These are phyloP conservation scores for Amphirosellinia nigrospora DNA, from an alignment of 495 filamentous ascomycete genomes.

Conservation along the genomic window DNA sequence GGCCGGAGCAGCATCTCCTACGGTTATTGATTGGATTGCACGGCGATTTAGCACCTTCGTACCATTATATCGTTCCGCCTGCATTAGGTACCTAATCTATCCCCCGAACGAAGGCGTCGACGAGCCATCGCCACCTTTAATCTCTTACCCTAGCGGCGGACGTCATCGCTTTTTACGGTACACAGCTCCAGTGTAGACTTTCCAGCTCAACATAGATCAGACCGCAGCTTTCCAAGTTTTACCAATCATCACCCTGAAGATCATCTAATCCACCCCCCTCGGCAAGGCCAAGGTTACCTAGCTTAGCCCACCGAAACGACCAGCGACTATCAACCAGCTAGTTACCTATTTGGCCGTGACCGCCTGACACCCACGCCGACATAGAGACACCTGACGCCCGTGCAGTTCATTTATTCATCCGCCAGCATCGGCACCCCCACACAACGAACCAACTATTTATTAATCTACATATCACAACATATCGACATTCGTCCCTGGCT, in stretches of 20 bases:
- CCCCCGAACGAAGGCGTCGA: constrained; percentile 11
- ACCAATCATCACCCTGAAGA: constrained; percentile 22
- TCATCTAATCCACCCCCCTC: constrained; percentile 15
- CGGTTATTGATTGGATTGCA: constrained; percentile 16
- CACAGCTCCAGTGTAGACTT: constrained; percentile 11
- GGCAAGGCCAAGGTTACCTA: constrained; percentile 12
- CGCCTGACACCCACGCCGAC: constrained; percentile 16
- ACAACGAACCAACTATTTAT: constrained; percentile 21
- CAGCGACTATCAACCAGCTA: constrained; percentile 11
- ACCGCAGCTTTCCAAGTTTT: constrained; percentile 14
- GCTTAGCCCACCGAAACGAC: constrained; percentile 12
- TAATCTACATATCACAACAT: constrained; percentile 25
- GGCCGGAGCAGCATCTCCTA: constrained; percentile 16
- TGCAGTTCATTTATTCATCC: constrained; percentile 18
- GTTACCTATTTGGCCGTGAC: constrained; percentile 11
- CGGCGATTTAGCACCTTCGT: constrained; percentile 9
- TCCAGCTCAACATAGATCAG: constrained; percentile 12
- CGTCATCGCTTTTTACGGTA: constrained; percentile 21
- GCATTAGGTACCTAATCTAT: constrained; percentile 19
- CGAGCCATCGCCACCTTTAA: constrained; percentile 15
- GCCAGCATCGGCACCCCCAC: not conserved
- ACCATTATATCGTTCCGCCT: constrained; percentile 12
- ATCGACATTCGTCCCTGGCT: constrained; percentile 13
- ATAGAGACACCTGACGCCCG: constrained; percentile 22
- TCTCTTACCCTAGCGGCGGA: constrained; percentile 21